phyloP scores from a whole-genome alignment of 768 basidiomycete genomes.

The Tricholoma matsutake region DNA sequence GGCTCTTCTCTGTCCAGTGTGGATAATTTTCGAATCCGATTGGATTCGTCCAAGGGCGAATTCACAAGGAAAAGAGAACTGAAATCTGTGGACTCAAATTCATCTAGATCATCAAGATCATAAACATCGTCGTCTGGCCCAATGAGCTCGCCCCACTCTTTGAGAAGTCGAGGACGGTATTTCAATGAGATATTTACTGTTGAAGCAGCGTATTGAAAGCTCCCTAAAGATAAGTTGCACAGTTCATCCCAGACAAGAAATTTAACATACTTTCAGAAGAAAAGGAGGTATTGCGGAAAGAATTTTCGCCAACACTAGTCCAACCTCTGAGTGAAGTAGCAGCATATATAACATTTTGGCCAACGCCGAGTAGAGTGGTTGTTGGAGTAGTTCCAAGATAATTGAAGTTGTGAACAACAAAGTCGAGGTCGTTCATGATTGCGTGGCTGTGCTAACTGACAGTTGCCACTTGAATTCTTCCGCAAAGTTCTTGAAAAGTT shows the following conservation, averaged over 20 bases:
- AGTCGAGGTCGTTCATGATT: background rate
- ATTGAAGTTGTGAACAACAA: constrained; percentile 10
- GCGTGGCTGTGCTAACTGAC: background rate
- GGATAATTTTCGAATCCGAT: background rate
- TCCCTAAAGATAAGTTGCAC: constrained; percentile 1
- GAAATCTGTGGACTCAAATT: constrained; percentile 39
- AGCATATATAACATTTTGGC: constrained; percentile 1
- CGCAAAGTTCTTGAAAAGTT: too few relatives aligned
- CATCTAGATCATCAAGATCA: constrained; percentile 37
- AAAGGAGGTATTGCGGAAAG: background rate
- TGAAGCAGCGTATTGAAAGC: constrained; percentile 9
- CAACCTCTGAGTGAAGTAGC: constrained; percentile 2
- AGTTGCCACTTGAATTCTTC: background rate
- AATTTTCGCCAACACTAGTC: background rate
- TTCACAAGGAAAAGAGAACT: constrained; percentile 1
- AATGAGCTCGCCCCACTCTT: constrained; percentile 39
- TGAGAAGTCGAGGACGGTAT: constrained; percentile 1
- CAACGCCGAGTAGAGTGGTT: background rate
- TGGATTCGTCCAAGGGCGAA: background rate
- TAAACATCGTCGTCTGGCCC: constrained; percentile 26
- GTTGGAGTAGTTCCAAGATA: background rate
- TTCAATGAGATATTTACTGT: background rate
- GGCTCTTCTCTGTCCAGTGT: background rate
- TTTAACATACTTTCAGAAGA: constrained; percentile 4
- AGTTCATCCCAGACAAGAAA: background rate